phyloP scores from a whole-genome alignment of 202 grass and related monocot species.

The Panicum virgatum region DNA sequence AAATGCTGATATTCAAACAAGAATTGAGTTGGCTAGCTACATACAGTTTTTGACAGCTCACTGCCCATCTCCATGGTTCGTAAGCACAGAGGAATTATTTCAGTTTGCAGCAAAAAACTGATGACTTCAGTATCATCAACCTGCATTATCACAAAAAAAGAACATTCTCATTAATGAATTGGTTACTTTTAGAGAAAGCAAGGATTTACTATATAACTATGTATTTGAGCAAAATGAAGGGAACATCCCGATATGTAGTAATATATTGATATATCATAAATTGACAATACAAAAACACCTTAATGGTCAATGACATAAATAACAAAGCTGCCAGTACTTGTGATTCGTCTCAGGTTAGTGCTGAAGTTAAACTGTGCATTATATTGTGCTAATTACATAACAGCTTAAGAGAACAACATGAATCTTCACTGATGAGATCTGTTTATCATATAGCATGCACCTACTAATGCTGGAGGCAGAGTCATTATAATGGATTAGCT shows the following conservation, averaged over 20 bases:
- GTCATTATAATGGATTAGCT: not conserved
- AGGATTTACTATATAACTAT: not conserved
- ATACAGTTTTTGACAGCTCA: slow-evolving; percentile 95
- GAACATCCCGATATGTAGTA: not conserved
- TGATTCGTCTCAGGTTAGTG: not conserved
- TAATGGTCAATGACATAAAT: slow-evolving; percentile 3
- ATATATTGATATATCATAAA: not conserved
- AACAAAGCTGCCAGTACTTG: not conserved
- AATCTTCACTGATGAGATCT: not conserved
- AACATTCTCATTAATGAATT: not conserved
- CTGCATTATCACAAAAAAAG: slow-evolving; percentile 41
- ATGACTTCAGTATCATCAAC: slow-evolving; percentile 99
- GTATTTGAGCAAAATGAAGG: slow-evolving; percentile 4
- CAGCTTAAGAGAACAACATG: not conserved
- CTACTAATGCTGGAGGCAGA: slow-evolving; percentile 2
- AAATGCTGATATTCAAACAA: slow-evolving; percentile 15
- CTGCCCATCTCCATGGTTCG: slow-evolving; percentile 99
- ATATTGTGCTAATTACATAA: not conserved
- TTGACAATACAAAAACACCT: not conserved
- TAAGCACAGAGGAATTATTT: slow-evolving; percentile 98
- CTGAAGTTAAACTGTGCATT: not conserved
- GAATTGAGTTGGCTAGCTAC: slow-evolving; percentile 31
- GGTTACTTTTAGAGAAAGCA: not conserved
- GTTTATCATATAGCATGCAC: not conserved
- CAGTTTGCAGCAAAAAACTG: slow-evolving; percentile 96